phyloP scores from a whole-genome alignment of 179 eudicot genomes.

The Pouteria campechiana region DNA sequence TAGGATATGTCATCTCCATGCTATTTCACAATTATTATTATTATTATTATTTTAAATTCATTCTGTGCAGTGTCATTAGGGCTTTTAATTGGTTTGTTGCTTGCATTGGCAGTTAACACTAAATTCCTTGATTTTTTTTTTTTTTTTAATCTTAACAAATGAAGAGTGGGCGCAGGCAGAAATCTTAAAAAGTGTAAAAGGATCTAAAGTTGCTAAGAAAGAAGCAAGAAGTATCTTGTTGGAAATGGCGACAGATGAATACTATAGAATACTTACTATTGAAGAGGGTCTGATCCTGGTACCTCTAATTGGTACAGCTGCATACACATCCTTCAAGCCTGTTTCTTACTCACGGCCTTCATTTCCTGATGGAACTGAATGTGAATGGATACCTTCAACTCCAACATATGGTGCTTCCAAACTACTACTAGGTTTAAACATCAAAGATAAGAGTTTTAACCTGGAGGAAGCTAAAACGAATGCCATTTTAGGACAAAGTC shows the following conservation, averaged over 20 bases:
- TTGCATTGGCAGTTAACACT: too few species aligned
- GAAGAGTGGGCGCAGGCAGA: constrained; percentile 48
- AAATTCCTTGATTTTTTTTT: too few species aligned
- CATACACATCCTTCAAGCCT: constrained; percentile 59
- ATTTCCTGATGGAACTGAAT: constrained; percentile 72
- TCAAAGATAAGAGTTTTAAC: constrained; percentile 31
- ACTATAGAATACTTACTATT: constrained; percentile 46
- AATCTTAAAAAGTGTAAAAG: constrained; percentile 35
- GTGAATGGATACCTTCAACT: constrained; percentile 28
- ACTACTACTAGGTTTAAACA: constrained; percentile 54
- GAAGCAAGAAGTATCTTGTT: constrained; percentile 55
- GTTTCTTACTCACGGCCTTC: constrained; percentile 66
- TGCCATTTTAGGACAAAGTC: constrained; percentile 59
- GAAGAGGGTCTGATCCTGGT: constrained; percentile 78
- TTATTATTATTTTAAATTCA: too few species aligned
- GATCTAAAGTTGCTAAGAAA: constrained; percentile 41
- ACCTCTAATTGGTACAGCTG: constrained; percentile 74
- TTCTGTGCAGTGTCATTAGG: background rate
- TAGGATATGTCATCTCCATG: too few species aligned
- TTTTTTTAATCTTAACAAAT: too few species aligned
- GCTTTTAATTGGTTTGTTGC: too few species aligned
- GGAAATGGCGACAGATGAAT: constrained; percentile 62
- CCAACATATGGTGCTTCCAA: constrained; percentile 74
- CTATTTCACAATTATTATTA: too few species aligned
- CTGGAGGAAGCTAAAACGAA: constrained; percentile 51